Percentiles rank a stretch among this genome's conserved stretches.
Conservation (phyloP, 2,329 filamentous ascomycete genomes). For the Colletotrichum brevisporum region DNA sequence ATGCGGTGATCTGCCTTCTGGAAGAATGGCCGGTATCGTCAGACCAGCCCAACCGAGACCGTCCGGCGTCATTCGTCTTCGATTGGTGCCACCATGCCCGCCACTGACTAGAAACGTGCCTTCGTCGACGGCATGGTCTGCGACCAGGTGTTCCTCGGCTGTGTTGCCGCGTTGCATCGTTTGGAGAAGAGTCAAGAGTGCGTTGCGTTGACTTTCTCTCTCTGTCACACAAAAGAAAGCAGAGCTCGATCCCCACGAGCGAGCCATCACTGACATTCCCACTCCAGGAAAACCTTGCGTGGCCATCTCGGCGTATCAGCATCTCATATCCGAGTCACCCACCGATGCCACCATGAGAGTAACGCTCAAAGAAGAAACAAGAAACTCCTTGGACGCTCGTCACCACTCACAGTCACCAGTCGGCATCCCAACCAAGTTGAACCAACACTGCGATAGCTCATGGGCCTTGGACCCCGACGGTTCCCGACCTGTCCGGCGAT, state of each 20-base stretch:
- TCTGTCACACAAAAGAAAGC: slow-evolving; percentile 23
- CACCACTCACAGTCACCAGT: slow-evolving; percentile 7
- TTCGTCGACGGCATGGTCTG: too few relatives aligned
- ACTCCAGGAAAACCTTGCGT: slow-evolving; percentile 10
- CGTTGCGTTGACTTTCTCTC: slow-evolving; percentile 11
- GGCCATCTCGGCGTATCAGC: not conserved
- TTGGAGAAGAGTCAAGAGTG: not conserved
- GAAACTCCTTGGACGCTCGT: not conserved
- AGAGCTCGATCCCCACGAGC: not conserved
- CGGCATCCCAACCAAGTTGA: slow-evolving; percentile 17
- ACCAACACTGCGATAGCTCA: not conserved
- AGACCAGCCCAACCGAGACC: slow-evolving; percentile 35
- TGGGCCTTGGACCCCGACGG: slow-evolving; percentile 24
- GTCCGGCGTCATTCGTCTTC: slow-evolving; percentile 33
- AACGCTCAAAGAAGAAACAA: slow-evolving; percentile 9
- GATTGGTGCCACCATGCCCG: not conserved
- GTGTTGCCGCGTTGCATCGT: slow-evolving; percentile 1
- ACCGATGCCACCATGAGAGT: slow-evolving; percentile 18
- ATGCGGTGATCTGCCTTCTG: slow-evolving; percentile 31
- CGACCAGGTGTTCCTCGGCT: slow-evolving; percentile 25
- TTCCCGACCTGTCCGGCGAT: slow-evolving; percentile 12
- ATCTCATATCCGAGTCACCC: slow-evolving; percentile 16
- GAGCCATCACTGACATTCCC: not conserved
- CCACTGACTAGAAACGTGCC: not conserved
- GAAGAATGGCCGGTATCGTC: slow-evolving; percentile 26